Evolutionary conservation across 768 basidiomycete genomes (phyloP).

Genomic region (Panaeolus cyanescens): DNA sequence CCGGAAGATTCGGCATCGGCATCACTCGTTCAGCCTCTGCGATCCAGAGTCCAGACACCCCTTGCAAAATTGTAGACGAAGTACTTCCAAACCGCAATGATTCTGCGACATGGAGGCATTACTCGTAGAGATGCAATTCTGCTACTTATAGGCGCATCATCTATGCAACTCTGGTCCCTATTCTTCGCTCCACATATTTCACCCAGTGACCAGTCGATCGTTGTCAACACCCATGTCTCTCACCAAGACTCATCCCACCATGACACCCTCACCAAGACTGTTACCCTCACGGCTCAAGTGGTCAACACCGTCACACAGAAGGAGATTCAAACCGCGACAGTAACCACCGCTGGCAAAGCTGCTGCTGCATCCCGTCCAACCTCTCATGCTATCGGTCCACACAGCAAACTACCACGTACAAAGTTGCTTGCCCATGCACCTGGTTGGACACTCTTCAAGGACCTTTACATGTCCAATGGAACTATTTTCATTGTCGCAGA

Average conservation of each 20-base stretch:
- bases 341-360: constrained; percentile 5
- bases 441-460: constrained; percentile 84
- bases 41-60: too few relatives aligned
- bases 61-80: too few relatives aligned
- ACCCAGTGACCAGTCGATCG: constrained; percentile 26
- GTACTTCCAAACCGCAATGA: constrained; percentile 23
- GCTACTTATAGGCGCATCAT: constrained; percentile 56
- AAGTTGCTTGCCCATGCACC: constrained; percentile 65
- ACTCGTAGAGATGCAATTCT: constrained; percentile 61
- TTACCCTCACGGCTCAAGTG: neutral
- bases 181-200: constrained; percentile 29
- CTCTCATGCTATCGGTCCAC: constrained; percentile 15
- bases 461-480: constrained; percentile 85
- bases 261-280: neutral
- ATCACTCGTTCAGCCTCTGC: neutral
- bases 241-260: constrained; percentile 7
- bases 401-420: constrained; percentile 48
- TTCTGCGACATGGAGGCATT: constrained; percentile 40
- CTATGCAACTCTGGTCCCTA: constrained; percentile 54
- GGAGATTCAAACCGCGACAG: constrained; percentile 9
- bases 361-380: constrained; percentile 10
- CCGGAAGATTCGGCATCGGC: neutral
- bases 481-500: constrained; percentile 69
- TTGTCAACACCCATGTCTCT: constrained; percentile 27
- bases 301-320: constrained; percentile 9